These are phyloP conservation scores for Cenchrus purpureus DNA, from an alignment of 176 grass and related monocot genomes.

Conservation along the genomic window DNA sequence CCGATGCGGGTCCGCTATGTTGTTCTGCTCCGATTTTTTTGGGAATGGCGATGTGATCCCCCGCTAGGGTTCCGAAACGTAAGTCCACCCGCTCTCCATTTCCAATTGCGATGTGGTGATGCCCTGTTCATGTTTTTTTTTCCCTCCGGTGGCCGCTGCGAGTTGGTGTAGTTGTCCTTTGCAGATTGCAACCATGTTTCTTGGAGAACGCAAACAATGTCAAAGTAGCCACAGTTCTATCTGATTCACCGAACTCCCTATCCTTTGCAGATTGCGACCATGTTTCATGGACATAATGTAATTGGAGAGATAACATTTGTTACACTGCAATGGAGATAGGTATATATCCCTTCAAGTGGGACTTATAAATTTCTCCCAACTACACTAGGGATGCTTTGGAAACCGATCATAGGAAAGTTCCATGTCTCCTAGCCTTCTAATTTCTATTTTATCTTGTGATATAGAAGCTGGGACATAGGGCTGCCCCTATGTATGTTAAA, in stretches of 20 bases:
- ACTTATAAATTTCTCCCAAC: background rate
- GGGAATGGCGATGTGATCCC: background rate
- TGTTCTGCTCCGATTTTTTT: background rate
- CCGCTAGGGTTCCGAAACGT: constrained; percentile 37
- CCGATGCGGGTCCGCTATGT: background rate
- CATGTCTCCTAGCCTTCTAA: constrained; percentile 15
- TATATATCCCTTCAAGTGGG: background rate
- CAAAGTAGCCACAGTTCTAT: background rate
- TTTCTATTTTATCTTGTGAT: constrained; percentile 1
- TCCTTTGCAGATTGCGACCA: background rate
- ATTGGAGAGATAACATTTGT: background rate
- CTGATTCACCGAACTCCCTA: background rate
- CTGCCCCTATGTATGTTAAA: background rate
- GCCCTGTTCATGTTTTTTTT: background rate
- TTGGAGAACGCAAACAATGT: too few relatives aligned
- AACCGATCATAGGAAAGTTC: background rate
- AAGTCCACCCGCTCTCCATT: background rate
- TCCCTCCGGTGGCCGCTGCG: background rate
- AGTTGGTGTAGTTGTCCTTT: background rate
- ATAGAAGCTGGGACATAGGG: background rate
- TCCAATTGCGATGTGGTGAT: background rate
- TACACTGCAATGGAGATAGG: background rate
- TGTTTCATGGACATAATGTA: background rate
- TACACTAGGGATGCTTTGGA: background rate
- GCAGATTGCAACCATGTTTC: background rate